phyloP scores from a whole-genome alignment of 2,329 filamentous ascomycete genomes.

The Diaporthe sp. region DNA sequence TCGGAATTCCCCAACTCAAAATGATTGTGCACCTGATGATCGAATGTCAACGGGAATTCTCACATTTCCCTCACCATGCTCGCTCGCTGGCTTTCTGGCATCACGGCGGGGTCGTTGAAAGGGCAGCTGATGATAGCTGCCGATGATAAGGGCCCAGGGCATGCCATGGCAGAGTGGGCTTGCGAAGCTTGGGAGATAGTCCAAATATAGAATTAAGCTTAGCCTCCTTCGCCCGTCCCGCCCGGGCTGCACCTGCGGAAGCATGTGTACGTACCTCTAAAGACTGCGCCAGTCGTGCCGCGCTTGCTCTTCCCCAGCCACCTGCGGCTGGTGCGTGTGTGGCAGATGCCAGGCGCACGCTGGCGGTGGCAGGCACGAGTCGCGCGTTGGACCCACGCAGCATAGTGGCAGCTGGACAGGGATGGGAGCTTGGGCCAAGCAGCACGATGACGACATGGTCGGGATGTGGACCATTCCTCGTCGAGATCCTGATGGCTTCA shows the following conservation, averaged over 20 bases:
- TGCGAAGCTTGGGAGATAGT: not conserved
- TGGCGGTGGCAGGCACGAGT: slow-evolving; percentile 11
- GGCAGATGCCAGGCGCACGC: not conserved
- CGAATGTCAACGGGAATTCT: not conserved
- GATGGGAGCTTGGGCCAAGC: slow-evolving; percentile 4
- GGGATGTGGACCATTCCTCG: slow-evolving; percentile 1
- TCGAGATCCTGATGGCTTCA: slow-evolving; percentile 1
- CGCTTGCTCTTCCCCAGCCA: slow-evolving; percentile 18
- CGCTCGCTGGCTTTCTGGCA: not conserved
- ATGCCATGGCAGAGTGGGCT: not conserved
- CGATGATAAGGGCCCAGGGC: not conserved
- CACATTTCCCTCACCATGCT: not conserved
- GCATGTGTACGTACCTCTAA: not conserved
- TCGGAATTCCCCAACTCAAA: slow-evolving; percentile 25
- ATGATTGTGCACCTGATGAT: not conserved
- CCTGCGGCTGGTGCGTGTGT: slow-evolving; percentile 29
- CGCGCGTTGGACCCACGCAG: not conserved
- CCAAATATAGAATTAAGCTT: slow-evolving; percentile 37
- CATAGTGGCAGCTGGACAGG: not conserved
- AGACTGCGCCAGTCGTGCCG: not conserved
- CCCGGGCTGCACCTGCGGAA: slow-evolving; percentile 9
- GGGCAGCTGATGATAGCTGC: not conserved
- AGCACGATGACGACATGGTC: slow-evolving; percentile 30
- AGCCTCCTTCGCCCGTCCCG: slow-evolving; percentile 10
- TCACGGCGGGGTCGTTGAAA: not conserved